Evolutionary conservation across 169 alveolate genomes (phyloP), one percentile per base, ranked within the genome.

Genomic region (Eimeria praecox): DNA sequence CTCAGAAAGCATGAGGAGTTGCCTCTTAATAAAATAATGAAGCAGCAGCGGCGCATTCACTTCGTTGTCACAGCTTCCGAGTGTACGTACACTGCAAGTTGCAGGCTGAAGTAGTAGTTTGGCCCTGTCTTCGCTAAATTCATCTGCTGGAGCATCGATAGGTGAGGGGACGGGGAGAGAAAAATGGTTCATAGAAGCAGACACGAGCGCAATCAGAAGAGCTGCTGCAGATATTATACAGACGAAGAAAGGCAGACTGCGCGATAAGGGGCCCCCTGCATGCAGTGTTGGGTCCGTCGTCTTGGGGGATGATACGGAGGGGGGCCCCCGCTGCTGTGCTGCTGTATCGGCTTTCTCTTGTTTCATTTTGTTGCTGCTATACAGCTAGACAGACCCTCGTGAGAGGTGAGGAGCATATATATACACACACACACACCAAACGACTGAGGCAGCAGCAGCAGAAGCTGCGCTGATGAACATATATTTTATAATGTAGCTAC

Each of bases 11-110:
- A 12, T 77, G 87, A 77, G 87, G 56, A 77, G 52, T 33, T 77
- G 87, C 38, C 40, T 10, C 64, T 40, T 56, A 8, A 77, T 62
- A 77, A 46, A 38, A 2, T 6, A 38, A 62, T 77, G 87, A 56
- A 77, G 87, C 87, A 77, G 30, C 87, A 40, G 30, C 52, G 87
- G 87, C 62, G 62, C 62, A 40, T 56, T 10, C 10, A 77, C 87
- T 77, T 77, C 87, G 87, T 77, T 77, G 87, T 77, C 87, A 40
- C 87, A 77, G 87, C 87, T 77, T 9, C 87, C 87, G 52, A 77
- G 40, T 44, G 87, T 77, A 44, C 87, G 87, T 22, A 77, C 87
- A 44, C 87, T 77, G 62, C 54, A 62, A 24, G 52, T 40, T 44
- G 87, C 87, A 8, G 46, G 64, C 87, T 77, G 87, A 56, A 77